These are phyloP conservation scores for Ophiostoma tasmaniense DNA, from an alignment of 2,329 filamentous ascomycete species.

Conservation along the genomic window DNA sequence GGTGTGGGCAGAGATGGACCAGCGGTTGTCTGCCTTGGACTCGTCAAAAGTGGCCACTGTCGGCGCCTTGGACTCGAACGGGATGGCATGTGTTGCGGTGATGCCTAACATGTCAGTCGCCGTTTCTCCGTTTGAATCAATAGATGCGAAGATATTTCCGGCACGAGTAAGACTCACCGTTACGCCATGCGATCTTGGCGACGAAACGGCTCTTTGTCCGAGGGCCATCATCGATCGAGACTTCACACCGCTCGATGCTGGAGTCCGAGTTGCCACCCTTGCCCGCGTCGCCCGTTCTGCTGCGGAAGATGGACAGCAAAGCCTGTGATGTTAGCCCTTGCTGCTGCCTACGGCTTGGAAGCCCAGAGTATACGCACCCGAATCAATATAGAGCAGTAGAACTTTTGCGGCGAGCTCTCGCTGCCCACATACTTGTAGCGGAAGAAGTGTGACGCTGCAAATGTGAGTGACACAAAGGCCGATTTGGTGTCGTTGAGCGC, in stretches of 20 bases:
- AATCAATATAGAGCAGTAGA: slow-evolving; percentile 68
- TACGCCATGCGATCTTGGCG: slow-evolving; percentile 64
- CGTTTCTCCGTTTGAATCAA: slow-evolving; percentile 70
- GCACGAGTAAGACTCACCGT: slow-evolving; percentile 39
- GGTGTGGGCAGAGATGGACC: slow-evolving; percentile 63
- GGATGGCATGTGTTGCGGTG: slow-evolving; percentile 67
- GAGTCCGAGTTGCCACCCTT: slow-evolving; percentile 55
- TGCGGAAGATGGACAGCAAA: slow-evolving; percentile 66
- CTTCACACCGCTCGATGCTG: slow-evolving; percentile 65
- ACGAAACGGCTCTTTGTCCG: slow-evolving; percentile 66
- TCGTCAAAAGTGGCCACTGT: slow-evolving; percentile 69
- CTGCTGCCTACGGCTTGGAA: no score
- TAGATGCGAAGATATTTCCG: neutral
- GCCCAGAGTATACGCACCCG: slow-evolving; percentile 38
- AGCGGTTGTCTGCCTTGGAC: slow-evolving; percentile 56
- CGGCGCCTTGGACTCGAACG: slow-evolving; percentile 65
- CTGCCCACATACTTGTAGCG: slow-evolving; percentile 57
- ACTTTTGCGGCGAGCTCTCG: slow-evolving; percentile 46
- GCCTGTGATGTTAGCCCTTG: slow-evolving; percentile 34
- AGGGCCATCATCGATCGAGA: slow-evolving; percentile 62
- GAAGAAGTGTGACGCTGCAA: slow-evolving; percentile 60
- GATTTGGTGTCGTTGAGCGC: slow-evolving; percentile 74
- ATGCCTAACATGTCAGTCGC: slow-evolving; percentile 49
- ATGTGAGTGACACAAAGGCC: slow-evolving; percentile 64
- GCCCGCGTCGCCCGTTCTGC: slow-evolving; percentile 48